Base-by-base conservation (phyloP, 805 yeast genomes). In the Lipomyces oligophaga region DNA sequence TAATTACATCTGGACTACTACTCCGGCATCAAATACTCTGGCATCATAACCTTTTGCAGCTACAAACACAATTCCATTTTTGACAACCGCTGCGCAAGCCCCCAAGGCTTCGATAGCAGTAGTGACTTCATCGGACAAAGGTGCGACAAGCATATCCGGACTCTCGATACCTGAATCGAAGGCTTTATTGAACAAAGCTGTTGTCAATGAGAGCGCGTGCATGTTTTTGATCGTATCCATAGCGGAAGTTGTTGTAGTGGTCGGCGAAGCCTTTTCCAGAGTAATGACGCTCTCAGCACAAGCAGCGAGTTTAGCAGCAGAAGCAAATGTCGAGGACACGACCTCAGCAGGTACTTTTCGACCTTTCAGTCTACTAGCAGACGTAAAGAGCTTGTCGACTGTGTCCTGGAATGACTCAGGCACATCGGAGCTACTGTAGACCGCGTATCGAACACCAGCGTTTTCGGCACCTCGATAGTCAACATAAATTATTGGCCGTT, bases 401-500 rank as follows among this genome's bases (percentile, higher is more conserved):
- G 22, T 37, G n/a, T 33, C 26, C 8, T 19, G 34, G 21, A 48
- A 48, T 28, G 13, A 24, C 21, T 16, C 15, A n/a, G 42, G 36
- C 7, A 16, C 7, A 7, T 37, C 3, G 21, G 38, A 20, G 38
- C 26, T 34, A n/a, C 34, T 30, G 19, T 38, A 42, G 11, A 47
- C 39, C 6, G 55, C 49, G 21, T 47, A 50, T 11, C 55, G 25
- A 15, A 50, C 10, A 18, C 52, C 52, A 19, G 49, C 52, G 21
- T 19, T 25, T 33, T 50, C 52, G 40, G 47, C 39, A 13, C 53
- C 57, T 22, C 56, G 49, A 38, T 47, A 53, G 35, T 47, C 57
- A 22, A 53, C 51, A 13, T 30, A 33, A 22, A 50, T 39, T 25
- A 53, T 47, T 3, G 56, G 57, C 4, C 54, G 49, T 15, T 52